Evolutionary conservation across 1,139 yeast genomes (phyloP), one percentile per base, ranked within the genome.

Genomic region (Saccharomycopsis crataegensis): DNA sequence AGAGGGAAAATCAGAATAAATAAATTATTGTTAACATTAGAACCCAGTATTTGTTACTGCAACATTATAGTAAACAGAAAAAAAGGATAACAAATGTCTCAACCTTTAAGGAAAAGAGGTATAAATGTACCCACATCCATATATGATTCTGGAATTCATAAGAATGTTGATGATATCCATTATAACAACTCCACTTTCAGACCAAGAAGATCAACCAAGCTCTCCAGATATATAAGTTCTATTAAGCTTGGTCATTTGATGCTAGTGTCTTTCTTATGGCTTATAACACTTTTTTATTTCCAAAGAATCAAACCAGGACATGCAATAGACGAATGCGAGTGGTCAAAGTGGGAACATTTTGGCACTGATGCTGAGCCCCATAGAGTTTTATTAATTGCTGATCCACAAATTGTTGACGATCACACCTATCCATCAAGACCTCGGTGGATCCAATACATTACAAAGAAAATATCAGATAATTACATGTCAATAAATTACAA

Each of bases 341-440:
- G 96, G 96, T 58, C 67, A 3, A 65, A 66, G 0, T 83, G 91
- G 89, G 89, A 84, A 59, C 50, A 64, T 1, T 80, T 85, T 83
- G 65, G 62, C 1, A 49, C 53, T 6, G 59, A 57, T 3, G 62
- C 66, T 0, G 59, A 62, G 1, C 81, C 89, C 0, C 83, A 83
- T 60, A 76, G 83, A 51, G 73, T 91, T 1, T 85, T 86, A 0
- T 66, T 93, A 16, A 74, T 88, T 47, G 98, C 97, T 0, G 99
- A 93, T 65, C 98, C 98, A 0, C 98, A 93, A 65, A 74, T 93
- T 45, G 86, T 91, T 60, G 98, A 93, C 64, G 82, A 75, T 49
- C 78, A 83, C 64, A 82, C 93, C 0, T 79, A 79, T 59, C 86
- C 86, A 3, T 76, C 73, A 1, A 71, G 83, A 61, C 80, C 83